These are phyloP conservation scores for Candida glaebosa DNA, from an alignment of 805 yeast genomes.

Conservation along the genomic window DNA sequence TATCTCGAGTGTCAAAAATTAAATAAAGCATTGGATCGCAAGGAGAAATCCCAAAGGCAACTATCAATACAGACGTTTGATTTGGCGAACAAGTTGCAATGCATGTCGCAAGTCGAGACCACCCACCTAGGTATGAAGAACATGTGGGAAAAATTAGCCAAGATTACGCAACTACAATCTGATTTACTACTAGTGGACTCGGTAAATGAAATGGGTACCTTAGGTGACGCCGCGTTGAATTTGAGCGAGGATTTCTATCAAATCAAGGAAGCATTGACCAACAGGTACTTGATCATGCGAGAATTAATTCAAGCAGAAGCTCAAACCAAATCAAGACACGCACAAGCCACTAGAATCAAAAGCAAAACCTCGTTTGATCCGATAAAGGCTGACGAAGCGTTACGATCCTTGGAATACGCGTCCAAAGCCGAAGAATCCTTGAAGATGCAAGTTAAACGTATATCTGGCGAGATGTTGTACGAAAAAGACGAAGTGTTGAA, in stretches of 20 bases:
- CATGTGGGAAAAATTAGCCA: conserved; percentile 77
- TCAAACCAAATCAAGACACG: conserved; percentile 64
- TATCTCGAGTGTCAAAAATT: conserved; percentile 60
- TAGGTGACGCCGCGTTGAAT: conserved; percentile 71
- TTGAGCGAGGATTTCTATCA: conserved; percentile 75
- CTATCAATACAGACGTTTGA: conserved; percentile 47
- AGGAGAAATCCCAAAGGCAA: conserved; percentile 57
- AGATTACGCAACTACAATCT: conserved; percentile 64
- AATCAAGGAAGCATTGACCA: conserved; percentile 89
- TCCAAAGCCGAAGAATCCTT: conserved; percentile 71
- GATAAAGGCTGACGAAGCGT: conserved; percentile 84
- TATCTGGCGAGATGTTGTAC: conserved; percentile 78
- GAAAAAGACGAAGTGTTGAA: conserved; percentile 62
- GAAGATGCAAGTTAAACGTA: conserved; percentile 72
- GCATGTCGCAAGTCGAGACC: conserved; percentile 40
- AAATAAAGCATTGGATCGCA: conserved; percentile 47
- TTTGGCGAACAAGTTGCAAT: conserved; percentile 37
- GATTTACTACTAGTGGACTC: conserved; percentile 74
- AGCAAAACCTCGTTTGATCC: conserved; percentile 77
- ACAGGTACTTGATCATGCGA: conserved; percentile 88
- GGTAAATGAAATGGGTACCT: conserved; percentile 64
- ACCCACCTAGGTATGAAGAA: conserved; percentile 66
- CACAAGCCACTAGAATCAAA: conserved; percentile 67
- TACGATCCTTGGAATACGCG: conserved; percentile 74
- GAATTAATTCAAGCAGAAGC: conserved; percentile 80